A percentile compares a stretch with the other conserved stretches of the same genome.
These are phyloP conservation scores for Melampsora abietis-canadensis DNA, from an alignment of 1,284 basidiomycete species.

Conservation along the genomic window DNA sequence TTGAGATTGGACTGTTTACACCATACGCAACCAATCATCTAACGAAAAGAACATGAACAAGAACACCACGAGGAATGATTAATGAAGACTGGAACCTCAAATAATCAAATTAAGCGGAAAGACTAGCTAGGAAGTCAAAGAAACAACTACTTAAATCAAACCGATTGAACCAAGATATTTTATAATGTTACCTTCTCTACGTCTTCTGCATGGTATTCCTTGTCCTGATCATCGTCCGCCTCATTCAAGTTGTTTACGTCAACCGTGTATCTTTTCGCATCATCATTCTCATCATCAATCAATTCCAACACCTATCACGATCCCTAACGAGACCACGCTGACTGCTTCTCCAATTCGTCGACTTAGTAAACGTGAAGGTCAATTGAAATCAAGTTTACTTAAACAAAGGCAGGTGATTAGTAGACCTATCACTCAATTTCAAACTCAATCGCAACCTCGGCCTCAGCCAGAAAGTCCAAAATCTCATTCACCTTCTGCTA, in stretches of 20 bases:
- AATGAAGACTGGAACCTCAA: too few relatives aligned
- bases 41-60: too few relatives aligned
- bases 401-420: neutral
- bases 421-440: conserved; percentile 62
- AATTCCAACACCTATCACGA: conserved; percentile 5
- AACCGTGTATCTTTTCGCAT: conserved; percentile 42
- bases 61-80: too few relatives aligned
- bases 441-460: conserved; percentile 51
- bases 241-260: conserved; percentile 25
- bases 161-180: neutral
- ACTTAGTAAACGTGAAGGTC: neutral
- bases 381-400: neutral
- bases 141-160: too few relatives aligned
- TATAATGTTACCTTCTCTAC: conserved; percentile 65
- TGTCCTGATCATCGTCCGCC: conserved; percentile 63
- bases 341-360: neutral
- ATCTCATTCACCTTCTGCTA: conserved; percentile 28
- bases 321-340: too few relatives aligned
- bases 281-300: conserved; percentile 35
- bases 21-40: too few relatives aligned
- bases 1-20: too few relatives aligned
- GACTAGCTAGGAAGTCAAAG: too few relatives aligned
- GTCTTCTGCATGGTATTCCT: conserved; percentile 62
- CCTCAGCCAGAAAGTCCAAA: conserved; percentile 53
- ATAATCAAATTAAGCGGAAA: too few relatives aligned